These are phyloP conservation scores for Amanita subjunquillea DNA, from an alignment of 768 basidiomycete genomes.

Conservation along the genomic window DNA sequence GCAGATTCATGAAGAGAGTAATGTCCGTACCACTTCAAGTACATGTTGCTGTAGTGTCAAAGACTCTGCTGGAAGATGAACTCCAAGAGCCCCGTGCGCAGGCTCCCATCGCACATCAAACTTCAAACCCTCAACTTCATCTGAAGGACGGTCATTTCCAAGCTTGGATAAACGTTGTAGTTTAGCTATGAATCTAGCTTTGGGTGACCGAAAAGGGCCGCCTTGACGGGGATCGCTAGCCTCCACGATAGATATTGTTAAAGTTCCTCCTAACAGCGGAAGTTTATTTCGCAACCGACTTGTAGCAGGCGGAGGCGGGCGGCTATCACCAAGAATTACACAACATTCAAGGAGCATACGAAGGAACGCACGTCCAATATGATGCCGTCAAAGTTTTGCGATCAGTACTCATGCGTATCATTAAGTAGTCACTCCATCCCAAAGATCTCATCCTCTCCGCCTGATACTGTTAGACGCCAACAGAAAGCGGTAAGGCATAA, in stretches of 20 bases:
- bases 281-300: conserved; percentile 30
- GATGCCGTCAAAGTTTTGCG: conserved; percentile 58
- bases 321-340: conserved; percentile 11
- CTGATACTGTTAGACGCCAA: conserved; percentile 18
- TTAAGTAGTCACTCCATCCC: conserved; percentile 77
- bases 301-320: conserved; percentile 16
- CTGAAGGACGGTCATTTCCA: conserved; percentile 45
- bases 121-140: conserved; percentile 60
- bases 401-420: conserved; percentile 58
- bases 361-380: conserved; percentile 75
- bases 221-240: conserved; percentile 27
- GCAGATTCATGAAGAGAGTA: not conserved
- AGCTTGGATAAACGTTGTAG: conserved; percentile 59
- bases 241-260: conserved; percentile 65
- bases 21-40: conserved; percentile 45
- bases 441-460: conserved; percentile 70
- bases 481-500: not conserved
- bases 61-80: conserved; percentile 40
- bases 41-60: conserved; percentile 27
- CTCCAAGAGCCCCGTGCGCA: conserved; percentile 54
- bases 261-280: conserved; percentile 57
- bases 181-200: conserved; percentile 44
- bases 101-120: conserved; percentile 78
- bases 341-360: not conserved
- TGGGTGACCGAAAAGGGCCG: conserved; percentile 40